Base-by-base conservation (phyloP, 2,329 filamentous ascomycete species). In the Epichloe baconii region DNA sequence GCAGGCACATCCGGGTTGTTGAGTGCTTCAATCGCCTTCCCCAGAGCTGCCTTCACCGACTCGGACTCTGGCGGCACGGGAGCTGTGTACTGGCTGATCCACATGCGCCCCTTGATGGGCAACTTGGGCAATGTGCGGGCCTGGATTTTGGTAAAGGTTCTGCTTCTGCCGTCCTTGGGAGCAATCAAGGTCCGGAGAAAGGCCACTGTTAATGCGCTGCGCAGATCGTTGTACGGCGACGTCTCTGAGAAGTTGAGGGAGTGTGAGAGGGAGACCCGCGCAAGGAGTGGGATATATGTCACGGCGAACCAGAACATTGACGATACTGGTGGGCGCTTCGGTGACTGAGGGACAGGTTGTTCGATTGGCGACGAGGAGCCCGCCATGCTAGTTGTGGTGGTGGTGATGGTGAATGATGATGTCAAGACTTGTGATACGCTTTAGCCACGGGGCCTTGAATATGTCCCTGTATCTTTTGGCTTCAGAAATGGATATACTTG, bases 211-310 rank as follows among this genome's bases (percentile, higher is more conserved):
- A 96, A 62, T 52, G 86, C 84, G 14, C 85, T 91, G 48, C 77
- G 77, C 4, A 95, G 69, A 63, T 95, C 85, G 69, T 91, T 83
- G 70, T 93, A 88, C 45, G 80, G 78, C 4, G 84, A 79, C 7
- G 81, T 82, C 36, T 83, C 75, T 0, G 89, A 88, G 41, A 85
- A 67, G 31, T 76, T 77, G 7, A 95, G 71, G 2, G 82, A 62
- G 59, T 89, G 85, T 46, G 76, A 68, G 12, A 86, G 54, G 23
- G 50, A 46, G 10, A 54, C 50, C 3, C 51, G 47, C 2, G 80
- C 73, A 1, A 82, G 77, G 55, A 79, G 80, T n/a, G 78, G 61
- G 8, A 86, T 70, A 10, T 82, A 68, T 0, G 85, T 84, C 2
- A 86, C 60, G 56, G 77, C 73, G 10, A 79, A 75, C 26, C 52